These are phyloP conservation scores for Tubosaeta sp. DNA, from an alignment of 768 basidiomycete species.

Conservation along the genomic window DNA sequence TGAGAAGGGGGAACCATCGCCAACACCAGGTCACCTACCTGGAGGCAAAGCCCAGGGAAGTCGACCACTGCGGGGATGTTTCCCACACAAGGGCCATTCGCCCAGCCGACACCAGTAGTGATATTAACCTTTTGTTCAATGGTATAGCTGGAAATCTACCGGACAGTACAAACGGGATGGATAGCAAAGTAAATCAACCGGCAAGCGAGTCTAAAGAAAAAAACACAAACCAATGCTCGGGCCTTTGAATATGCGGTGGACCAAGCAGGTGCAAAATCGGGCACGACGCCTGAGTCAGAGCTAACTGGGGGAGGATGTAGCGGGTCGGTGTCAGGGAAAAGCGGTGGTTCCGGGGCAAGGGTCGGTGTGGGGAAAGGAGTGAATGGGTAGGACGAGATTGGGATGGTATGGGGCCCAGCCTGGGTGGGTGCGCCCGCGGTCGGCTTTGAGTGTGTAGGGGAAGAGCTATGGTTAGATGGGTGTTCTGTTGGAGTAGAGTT, in stretches of 20 bases:
- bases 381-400: constrained; percentile 45
- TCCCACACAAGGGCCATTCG: constrained; percentile 63
- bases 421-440: constrained; percentile 10
- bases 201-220: not conserved
- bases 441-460: constrained; percentile 5
- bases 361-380: constrained; percentile 60
- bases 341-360: constrained; percentile 45
- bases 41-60: constrained; percentile 70
- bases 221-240: constrained; percentile 41
- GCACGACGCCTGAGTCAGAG: constrained; percentile 34
- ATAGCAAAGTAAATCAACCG: not conserved
- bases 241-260: constrained; percentile 55
- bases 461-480: constrained; percentile 6
- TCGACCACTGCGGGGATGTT: constrained; percentile 52
- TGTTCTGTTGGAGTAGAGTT: not conserved
- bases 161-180: not conserved
- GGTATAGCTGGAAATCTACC: constrained; percentile 45
- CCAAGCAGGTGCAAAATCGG: constrained; percentile 54
- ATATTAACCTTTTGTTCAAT: constrained; percentile 63
- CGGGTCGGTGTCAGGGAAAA: constrained; percentile 55
- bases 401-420: constrained; percentile 29
- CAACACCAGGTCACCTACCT: constrained; percentile 36
- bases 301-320: constrained; percentile 52
- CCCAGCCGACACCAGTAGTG: constrained; percentile 53
- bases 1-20: not conserved